A percentile compares a stretch with the other conserved stretches of the same genome.
phyloP scores from a whole-genome alignment of 1,284 basidiomycete species.

The Rhodotorula sp. region DNA sequence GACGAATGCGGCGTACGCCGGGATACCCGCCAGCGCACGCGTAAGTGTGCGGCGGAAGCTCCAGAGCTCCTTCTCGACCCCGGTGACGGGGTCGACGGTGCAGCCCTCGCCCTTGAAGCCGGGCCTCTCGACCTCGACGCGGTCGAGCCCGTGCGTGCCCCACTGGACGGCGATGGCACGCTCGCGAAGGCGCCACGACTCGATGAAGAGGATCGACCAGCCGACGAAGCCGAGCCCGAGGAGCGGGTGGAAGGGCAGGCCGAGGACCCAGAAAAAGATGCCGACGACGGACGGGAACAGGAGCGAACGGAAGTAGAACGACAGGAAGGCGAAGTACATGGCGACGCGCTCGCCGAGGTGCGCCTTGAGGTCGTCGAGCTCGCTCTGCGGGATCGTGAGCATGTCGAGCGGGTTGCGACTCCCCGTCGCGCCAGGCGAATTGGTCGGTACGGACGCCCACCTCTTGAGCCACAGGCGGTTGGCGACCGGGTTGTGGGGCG shows the following conservation, averaged over 20 bases:
- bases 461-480: slow-evolving; percentile 70
- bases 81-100: slow-evolving; percentile 41
- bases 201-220: slow-evolving; percentile 83
- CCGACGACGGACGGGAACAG: slow-evolving; percentile 49
- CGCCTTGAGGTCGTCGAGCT: slow-evolving; percentile 63
- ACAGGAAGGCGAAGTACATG: slow-evolving; percentile 88
- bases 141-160: slow-evolving; percentile 72
- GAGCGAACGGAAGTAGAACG: slow-evolving; percentile 63
- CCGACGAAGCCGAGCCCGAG: slow-evolving; percentile 74
- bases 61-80: slow-evolving; percentile 31
- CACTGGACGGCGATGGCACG: slow-evolving; percentile 75
- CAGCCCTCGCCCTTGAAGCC: slow-evolving; percentile 57
- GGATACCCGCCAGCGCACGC: slow-evolving; percentile 63
- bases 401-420: slow-evolving; percentile 24
- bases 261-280: slow-evolving; percentile 59
- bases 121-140: slow-evolving; percentile 72
- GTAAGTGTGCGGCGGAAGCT: slow-evolving; percentile 22
- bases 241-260: slow-evolving; percentile 64
- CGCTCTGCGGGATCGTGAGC: slow-evolving; percentile 56
- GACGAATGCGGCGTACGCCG: slow-evolving; percentile 76
- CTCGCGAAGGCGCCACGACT: slow-evolving; percentile 84
- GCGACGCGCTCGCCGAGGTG: slow-evolving; percentile 83
- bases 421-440: slow-evolving; percentile 52
- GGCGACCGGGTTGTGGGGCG: slow-evolving; percentile 74
- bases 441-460: slow-evolving; percentile 62